phyloP scores from a whole-genome alignment of 768 basidiomycete species.

The Boletus reticuloceps region DNA sequence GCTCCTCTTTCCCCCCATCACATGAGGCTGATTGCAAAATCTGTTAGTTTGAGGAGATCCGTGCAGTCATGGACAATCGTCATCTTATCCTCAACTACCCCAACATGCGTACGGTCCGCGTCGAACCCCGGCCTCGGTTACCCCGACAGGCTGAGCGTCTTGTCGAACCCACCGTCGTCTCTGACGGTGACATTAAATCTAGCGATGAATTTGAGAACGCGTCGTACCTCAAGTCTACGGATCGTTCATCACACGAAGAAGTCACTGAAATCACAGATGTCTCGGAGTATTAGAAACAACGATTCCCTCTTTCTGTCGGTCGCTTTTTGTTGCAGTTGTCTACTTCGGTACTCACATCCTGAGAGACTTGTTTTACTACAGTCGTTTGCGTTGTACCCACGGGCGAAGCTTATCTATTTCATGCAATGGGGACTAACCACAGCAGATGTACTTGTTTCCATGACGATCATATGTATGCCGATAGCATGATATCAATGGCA shows the following conservation, averaged over 20 bases:
- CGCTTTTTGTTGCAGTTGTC: constrained; percentile 7
- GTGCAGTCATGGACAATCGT: constrained; percentile 61
- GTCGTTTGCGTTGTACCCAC: constrained; percentile 6
- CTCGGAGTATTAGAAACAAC: constrained; percentile 29
- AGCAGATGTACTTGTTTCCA: constrained; percentile 4
- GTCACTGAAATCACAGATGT: constrained; percentile 27
- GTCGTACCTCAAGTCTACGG: constrained; percentile 25
- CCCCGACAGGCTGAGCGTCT: constrained; percentile 28
- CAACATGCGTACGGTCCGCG: constrained; percentile 36
- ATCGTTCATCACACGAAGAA: constrained; percentile 24
- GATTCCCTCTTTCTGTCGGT: neutral
- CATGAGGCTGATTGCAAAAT: neutral
- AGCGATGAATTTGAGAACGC: constrained; percentile 27
- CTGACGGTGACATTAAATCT: constrained; percentile 27
- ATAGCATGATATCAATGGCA: neutral
- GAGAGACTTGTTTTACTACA: constrained; percentile 17
- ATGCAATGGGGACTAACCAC: constrained; percentile 2
- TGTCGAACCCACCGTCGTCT: constrained; percentile 33
- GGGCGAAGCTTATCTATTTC: constrained; percentile 23
- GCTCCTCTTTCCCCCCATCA: neutral
- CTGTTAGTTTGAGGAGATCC: constrained; percentile 69
- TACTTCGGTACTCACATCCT: constrained; percentile 5
- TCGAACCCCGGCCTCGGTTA: constrained; percentile 28
- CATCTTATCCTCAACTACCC: constrained; percentile 66
- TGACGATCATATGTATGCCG: neutral